Base-by-base conservation (phyloP, 106 monocot genomes). In the Acanthochlamys bracteata region DNA sequence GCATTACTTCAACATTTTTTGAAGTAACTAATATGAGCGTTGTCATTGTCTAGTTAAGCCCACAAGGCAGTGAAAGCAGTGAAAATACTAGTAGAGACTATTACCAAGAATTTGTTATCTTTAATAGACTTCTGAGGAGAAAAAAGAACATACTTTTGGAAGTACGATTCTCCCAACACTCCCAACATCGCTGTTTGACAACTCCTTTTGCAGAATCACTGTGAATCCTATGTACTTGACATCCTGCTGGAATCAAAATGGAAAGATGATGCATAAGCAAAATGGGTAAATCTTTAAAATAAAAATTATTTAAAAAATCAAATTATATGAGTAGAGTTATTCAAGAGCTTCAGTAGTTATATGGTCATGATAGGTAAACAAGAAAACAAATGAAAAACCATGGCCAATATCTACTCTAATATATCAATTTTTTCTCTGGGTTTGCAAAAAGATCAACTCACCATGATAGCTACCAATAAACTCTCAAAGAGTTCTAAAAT, bases 161-260 rank as follows among this genome's bases (percentile, higher is more conserved):
- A 91, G 67, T 24, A 89, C 82, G 55, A 89, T 80, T 58, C 89
- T 75, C 7, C 79, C 78, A 19, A 83, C 41, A 41, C 26, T 75
- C 75, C 75, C 64, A 22, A 79, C 83, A 73, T 91, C 86, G 24
- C 74, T 83, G 10, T 83, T 86, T 68, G 78, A 73, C 55, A 84
- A 70, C 57, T 80, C 83, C 53, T 86, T 83, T 64, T 60, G 49
- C 19, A 81, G 20, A 58, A 81, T 21, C 41, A 41, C 16, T 17
- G 21, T 11, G 7, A 63, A 21, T 21, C 62, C 20, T 7, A 0
- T 27, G 60, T 39, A 16, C 1, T 60, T 60, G 6, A 3, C 4
- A 25, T 60, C 26, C 25, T 33, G 24, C 43, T 45, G 13, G 10
- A 7, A 54, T 6, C n/a, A 54, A 54, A 6, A 54, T 10, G 6